phyloP scores from a whole-genome alignment of 1,139 yeast genomes.

The Sugiyamaella xylanicola region DNA sequence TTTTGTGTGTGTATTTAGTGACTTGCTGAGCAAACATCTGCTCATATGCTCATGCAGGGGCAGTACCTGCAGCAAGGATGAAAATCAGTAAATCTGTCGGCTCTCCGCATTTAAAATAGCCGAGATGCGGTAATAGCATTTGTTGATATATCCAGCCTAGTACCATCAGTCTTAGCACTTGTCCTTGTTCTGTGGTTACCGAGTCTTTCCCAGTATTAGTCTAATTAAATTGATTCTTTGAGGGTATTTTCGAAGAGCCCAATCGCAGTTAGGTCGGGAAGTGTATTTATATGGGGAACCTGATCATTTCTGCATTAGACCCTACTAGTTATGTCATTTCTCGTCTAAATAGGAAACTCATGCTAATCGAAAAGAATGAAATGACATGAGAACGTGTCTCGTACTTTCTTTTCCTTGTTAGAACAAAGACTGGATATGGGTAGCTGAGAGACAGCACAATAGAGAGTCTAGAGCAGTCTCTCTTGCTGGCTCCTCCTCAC shows the following conservation, averaged over 20 bases:
- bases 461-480: too few relatives aligned
- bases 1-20: too few relatives aligned
- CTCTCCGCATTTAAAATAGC: too few relatives aligned
- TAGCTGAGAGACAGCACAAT: background rate
- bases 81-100: background rate
- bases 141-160: too few relatives aligned
- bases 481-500: too few relatives aligned
- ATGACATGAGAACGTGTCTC: background rate
- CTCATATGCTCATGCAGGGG: background rate
- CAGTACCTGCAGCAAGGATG: slow-evolving; percentile 4
- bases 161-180: too few relatives aligned
- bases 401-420: slow-evolving; percentile 1
- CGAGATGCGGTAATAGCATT: too few relatives aligned
- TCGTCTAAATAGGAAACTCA: slow-evolving; percentile 9
- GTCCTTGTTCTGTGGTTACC: too few relatives aligned
- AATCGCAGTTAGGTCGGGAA: too few relatives aligned
- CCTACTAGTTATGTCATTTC: background rate
- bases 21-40: background rate
- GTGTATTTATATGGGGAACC: background rate
- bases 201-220: too few relatives aligned
- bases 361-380: background rate
- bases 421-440: slow-evolving; percentile 3
- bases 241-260: too few relatives aligned
- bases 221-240: too few relatives aligned
- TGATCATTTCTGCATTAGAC: background rate